Conservation (phyloP, 208 protist species). For the Phytomonas sp. region DNA sequence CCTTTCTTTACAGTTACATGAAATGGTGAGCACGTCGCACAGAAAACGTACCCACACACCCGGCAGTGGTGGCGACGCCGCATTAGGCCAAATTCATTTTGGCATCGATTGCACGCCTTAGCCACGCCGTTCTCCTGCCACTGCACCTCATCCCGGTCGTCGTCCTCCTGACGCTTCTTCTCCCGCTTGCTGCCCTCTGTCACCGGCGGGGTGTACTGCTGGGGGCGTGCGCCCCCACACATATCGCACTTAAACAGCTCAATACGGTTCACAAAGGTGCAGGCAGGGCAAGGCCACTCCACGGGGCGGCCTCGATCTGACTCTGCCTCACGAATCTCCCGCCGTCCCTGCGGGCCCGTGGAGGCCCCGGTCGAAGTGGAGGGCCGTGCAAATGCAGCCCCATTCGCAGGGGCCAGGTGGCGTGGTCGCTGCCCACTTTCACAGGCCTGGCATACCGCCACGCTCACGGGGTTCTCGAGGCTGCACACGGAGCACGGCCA, state of each 20-base stretch:
- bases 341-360: not conserved
- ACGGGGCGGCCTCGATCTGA: slow-evolving; percentile 3
- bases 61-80: slow-evolving; percentile 75
- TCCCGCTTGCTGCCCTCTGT: slow-evolving; percentile 15
- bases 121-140: slow-evolving; percentile 77
- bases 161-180: slow-evolving; percentile 29
- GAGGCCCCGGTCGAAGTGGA: not conserved
- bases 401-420: slow-evolving; percentile 19
- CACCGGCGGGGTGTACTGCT: slow-evolving; percentile 27
- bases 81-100: slow-evolving; percentile 55
- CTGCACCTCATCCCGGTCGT: slow-evolving; percentile 55
- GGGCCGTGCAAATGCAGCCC: slow-evolving; percentile 1
- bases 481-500: slow-evolving; percentile 79
- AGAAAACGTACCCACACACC: slow-evolving; percentile 81
- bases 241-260: slow-evolving; percentile 54
- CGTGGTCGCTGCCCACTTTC: slow-evolving; percentile 65
- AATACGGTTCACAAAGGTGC: slow-evolving; percentile 61
- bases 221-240: slow-evolving; percentile 44
- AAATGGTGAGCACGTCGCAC: slow-evolving; percentile 57
- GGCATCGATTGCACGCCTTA: slow-evolving; percentile 64
- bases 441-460: slow-evolving; percentile 58
- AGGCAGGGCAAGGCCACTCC: slow-evolving; percentile 53
- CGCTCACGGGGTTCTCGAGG: slow-evolving; percentile 46
- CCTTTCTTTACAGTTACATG: slow-evolving; percentile 33
- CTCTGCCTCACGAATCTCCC: slow-evolving; percentile 10